Base-by-base conservation (phyloP, 805 yeast species). In the Ogataea methylovora region DNA sequence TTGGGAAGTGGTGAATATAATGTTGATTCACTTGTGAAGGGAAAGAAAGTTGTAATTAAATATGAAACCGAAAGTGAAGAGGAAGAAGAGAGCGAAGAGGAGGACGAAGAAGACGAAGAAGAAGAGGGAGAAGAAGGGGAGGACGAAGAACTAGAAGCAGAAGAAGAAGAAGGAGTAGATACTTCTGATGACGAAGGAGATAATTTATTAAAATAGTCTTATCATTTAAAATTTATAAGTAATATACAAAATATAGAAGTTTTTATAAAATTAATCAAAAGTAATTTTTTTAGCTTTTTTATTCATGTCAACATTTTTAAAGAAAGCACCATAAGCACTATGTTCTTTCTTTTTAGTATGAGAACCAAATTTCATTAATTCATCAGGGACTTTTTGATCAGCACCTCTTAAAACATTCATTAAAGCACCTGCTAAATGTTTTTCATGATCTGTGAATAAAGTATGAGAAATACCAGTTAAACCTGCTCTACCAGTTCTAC, bases 281-380 rank as follows among this genome's bases (percentile, higher is more conserved):
- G 86, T 86, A 50, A 90, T 85, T 71, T 92, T 92, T 63, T 85
- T 92, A 38, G 88, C 88, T 52, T 79, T 76, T 56, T 80, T 78
- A 43, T 76, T 65, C 71, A 84, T 71, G 51, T 87, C 97, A 31
- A 90, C 92, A 53, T 88, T 86, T 56, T 90, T 92, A 69, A 67
- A 92, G 68, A 92, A 92, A 1, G 97, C 97, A 45, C 99, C 99
- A 51, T 92, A 92, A n/a, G 90, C 96, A 44, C 90, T 77, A 55
- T 92, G 98, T 44, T 86, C 88, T 69, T 92, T 92, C 81, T 88
- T 90, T 64, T 92, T 92, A 9, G 97, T 92, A 62, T 92, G 97
- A 6, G 96, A 87, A 32, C 99, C 99, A 49, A 90, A 92, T 60
- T 88, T 90, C 56, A 85, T 71, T 53, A 92, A 68, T 37, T 87